Evolutionary conservation across 2,329 filamentous ascomycete species (phyloP), one percentile per base, ranked within the genome.

Genomic region (Aspergillus glaucus): DNA sequence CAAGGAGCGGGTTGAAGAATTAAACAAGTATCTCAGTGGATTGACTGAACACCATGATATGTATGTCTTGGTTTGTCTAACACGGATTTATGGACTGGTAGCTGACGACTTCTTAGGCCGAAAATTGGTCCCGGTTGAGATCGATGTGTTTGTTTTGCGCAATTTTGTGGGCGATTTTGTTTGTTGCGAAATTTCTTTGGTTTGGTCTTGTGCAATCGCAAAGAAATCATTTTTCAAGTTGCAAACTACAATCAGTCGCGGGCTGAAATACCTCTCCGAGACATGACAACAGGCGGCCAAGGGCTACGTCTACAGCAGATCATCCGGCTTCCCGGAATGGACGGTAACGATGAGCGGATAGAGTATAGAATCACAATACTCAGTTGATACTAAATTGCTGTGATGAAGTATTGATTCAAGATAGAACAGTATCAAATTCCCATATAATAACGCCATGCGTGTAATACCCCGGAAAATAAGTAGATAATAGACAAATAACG

Each of bases 21-120:
- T 97, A 59, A 98, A 98, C 67, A 88, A 87, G 55, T 96, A 97
- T 67, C 75, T 98, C 32, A 93, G 88, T 56, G 87, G 85, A 56
- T 72, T 98, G 62, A 95, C 88, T 71, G 93, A 98, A 72, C 93
- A 98, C 73, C 92, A 98, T 70, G 93, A 98, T 67, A 98, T 98
- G 91, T 79, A 70, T 59, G 74, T 68, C 26, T 45, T 42, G 45
- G 26, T 45, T 32, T 39, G 10, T 43, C 24, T 43, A 42, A 34
- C 45, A 48, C 8, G 10, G 8, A 15, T 43, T 3, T 6, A 14
- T 43, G 39, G 17, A 12, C 30, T 10, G n/a, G 14, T 32, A 47
- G 21, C 55, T 62, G 43, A 60, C 54, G 37, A 26, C 45, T 26
- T 37, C 43, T 28, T 30, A 70, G 68, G 67, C 67, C 65, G 42